Evolutionary conservation across 192 early-diverging fungal genomes (phyloP).

Genomic region (Phlyctochytrium planicorne): DNA sequence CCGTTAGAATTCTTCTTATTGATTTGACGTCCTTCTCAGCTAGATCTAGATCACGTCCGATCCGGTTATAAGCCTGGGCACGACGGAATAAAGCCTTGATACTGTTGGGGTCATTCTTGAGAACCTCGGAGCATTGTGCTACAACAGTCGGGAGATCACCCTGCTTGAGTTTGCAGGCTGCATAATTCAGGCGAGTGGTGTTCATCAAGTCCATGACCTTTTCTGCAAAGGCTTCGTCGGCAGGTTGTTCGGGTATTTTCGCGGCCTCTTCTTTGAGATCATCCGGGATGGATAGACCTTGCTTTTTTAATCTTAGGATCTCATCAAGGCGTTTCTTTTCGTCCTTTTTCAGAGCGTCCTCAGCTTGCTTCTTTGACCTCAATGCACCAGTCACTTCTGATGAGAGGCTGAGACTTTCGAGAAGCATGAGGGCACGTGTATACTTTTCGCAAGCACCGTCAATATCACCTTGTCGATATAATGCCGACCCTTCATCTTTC

Average conservation of each 20-base stretch:
- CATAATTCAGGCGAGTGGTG: conserved; percentile 48
- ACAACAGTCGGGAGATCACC: conserved; percentile 42
- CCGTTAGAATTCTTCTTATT: conserved; percentile 22
- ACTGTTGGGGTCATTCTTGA: conserved; percentile 38
- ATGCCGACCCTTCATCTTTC: conserved; percentile 38
- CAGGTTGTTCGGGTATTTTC: background rate
- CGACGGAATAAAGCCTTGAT: conserved; percentile 57
- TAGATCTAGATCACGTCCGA: conserved; percentile 55
- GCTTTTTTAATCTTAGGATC: conserved; percentile 13
- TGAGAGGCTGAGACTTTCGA: conserved; percentile 42
- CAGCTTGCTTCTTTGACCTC: conserved; percentile 14
- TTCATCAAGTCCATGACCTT: conserved; percentile 29
- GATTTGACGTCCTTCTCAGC: conserved; percentile 43
- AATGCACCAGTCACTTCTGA: conserved; percentile 40
- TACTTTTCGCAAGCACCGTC: conserved; percentile 46
- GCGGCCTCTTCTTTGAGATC: conserved; percentile 14
- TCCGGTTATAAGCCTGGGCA: conserved; percentile 43
- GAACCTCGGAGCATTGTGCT: conserved; percentile 46
- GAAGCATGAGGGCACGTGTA: conserved; percentile 39
- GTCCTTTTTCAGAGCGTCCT: conserved; percentile 20
- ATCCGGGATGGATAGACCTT: conserved; percentile 8
- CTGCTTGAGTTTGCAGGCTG: conserved; percentile 54
- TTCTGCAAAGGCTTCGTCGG: background rate
- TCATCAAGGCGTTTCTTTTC: conserved; percentile 18
- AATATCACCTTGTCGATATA: conserved; percentile 40